Conservation (phyloP, 208 protist genomes). For the Wallacemonas sp. region DNA sequence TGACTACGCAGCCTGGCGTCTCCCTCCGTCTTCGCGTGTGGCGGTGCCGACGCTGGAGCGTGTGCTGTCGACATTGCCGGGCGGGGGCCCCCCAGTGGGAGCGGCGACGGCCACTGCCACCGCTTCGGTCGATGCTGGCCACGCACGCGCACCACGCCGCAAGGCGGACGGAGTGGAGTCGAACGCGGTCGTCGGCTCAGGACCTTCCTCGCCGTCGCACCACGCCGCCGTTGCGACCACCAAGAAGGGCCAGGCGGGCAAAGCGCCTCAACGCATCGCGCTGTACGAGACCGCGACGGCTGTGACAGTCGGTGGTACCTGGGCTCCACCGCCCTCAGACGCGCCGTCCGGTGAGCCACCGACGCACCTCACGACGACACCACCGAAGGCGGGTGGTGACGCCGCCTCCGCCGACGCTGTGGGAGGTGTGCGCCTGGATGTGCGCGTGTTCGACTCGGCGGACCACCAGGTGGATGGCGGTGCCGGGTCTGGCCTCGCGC, state of each 20-base stretch:
- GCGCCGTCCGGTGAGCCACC: no score
- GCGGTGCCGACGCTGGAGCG: slow-evolving; percentile 5
- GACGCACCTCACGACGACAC: no score
- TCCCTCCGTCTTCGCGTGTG: neutral
- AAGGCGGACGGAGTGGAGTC: no score
- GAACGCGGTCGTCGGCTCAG: neutral
- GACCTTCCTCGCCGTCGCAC: neutral
- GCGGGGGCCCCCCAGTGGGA: neutral
- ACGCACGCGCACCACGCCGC: no score
- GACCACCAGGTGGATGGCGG: neutral
- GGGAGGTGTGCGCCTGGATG: neutral
- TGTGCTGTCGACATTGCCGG: neutral
- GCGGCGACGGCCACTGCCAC: neutral
- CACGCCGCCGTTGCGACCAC: neutral
- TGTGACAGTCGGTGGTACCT: slow-evolving; percentile 25
- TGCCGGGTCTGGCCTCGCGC: neutral
- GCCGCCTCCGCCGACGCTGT: neutral
- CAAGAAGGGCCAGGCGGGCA: slow-evolving; percentile 11
- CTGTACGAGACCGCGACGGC: slow-evolving; percentile 30
- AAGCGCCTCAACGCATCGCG: slow-evolving; percentile 16
- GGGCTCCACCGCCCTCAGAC: no score
- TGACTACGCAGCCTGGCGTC: neutral
- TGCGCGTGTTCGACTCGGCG: slow-evolving; percentile 3
- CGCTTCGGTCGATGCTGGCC: no score
- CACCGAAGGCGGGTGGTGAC: neutral